A percentile compares a stretch with the other conserved stretches of the same genome.
Evolutionary conservation across 768 basidiomycete species (phyloP).

Genomic region (Hydnomerulius pinastri): DNA sequence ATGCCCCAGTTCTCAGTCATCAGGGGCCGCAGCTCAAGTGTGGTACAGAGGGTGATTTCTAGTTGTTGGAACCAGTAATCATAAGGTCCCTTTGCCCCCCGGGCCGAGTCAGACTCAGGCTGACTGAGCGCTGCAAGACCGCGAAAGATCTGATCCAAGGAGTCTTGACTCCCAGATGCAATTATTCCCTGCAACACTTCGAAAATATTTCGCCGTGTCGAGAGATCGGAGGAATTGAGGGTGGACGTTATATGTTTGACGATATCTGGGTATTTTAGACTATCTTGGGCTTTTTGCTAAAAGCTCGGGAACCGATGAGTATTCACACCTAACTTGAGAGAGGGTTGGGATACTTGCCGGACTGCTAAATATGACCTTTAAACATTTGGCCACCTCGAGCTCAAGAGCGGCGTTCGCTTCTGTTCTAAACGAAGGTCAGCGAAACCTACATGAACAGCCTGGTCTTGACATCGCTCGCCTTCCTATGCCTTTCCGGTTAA

Average conservation of each 20-base stretch:
- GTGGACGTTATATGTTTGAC: slow-evolving; percentile 81
- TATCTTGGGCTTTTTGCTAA: slow-evolving; percentile 70
- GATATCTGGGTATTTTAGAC: slow-evolving; percentile 68
- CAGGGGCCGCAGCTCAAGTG: slow-evolving; percentile 93
- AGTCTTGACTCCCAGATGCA: slow-evolving; percentile 63
- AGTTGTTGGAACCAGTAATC: slow-evolving; percentile 90
- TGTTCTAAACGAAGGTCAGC: slow-evolving; percentile 10
- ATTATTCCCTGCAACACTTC: slow-evolving; percentile 82
- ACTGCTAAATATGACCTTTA: slow-evolving; percentile 79
- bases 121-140: slow-evolving; percentile 76
- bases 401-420: slow-evolving; percentile 70
- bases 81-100: slow-evolving; percentile 65
- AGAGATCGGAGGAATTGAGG: slow-evolving; percentile 77
- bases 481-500: slow-evolving; percentile 74
- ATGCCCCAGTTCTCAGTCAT: slow-evolving; percentile 96
- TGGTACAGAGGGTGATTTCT: slow-evolving; percentile 73
- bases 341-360: slow-evolving; percentile 38
- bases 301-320: no score
- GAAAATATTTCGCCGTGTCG: slow-evolving; percentile 73
- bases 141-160: slow-evolving; percentile 66
- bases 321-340: no score
- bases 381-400: slow-evolving; percentile 85
- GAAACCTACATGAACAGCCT: background rate
- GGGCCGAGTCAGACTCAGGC: slow-evolving; percentile 57
- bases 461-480: slow-evolving; percentile 48